These are phyloP conservation scores for Phytophthora nicotianae DNA, from an alignment of 352 stramenopile species.

Conservation along the genomic window DNA sequence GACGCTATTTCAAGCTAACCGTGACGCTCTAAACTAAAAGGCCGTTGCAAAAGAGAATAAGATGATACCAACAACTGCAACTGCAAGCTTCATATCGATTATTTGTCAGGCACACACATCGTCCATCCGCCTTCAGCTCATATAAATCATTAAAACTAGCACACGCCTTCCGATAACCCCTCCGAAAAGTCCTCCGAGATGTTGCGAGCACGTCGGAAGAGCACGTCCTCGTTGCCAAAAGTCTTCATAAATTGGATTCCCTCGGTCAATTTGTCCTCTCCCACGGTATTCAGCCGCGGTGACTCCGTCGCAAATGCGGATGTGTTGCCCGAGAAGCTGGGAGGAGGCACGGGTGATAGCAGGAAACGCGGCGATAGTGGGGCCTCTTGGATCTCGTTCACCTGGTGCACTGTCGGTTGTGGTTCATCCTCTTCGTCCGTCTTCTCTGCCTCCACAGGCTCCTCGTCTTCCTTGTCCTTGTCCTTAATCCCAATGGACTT, in stretches of 20 bases:
- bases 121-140: constrained; percentile 18
- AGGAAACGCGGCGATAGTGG: constrained; percentile 65
- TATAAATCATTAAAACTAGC: constrained; percentile 54
- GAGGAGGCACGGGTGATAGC: constrained; percentile 47
- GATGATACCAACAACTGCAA: not conserved
- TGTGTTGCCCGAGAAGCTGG: constrained; percentile 41
- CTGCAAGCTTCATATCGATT: constrained; percentile 18
- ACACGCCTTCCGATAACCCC: constrained; percentile 79
- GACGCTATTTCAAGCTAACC: constrained; percentile 1
- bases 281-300: constrained; percentile 46
- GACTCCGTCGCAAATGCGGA: constrained; percentile 56
- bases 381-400: constrained; percentile 45
- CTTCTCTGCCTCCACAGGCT: constrained; percentile 30
- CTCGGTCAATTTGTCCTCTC: constrained; percentile 42
- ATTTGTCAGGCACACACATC: constrained; percentile 17
- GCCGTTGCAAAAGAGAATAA: not conserved
- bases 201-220: constrained; percentile 66
- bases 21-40: not conserved
- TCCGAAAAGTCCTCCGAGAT: constrained; percentile 81
- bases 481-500: constrained; percentile 42
- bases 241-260: constrained; percentile 66
- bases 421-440: constrained; percentile 25
- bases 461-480: constrained; percentile 34
- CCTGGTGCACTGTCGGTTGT: constrained; percentile 26
- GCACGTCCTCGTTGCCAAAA: constrained; percentile 65